A percentile compares a stretch with the other conserved stretches of the same genome.
Conservation (phyloP, 306 rosid genomes). For the Prunus kanzakura region DNA sequence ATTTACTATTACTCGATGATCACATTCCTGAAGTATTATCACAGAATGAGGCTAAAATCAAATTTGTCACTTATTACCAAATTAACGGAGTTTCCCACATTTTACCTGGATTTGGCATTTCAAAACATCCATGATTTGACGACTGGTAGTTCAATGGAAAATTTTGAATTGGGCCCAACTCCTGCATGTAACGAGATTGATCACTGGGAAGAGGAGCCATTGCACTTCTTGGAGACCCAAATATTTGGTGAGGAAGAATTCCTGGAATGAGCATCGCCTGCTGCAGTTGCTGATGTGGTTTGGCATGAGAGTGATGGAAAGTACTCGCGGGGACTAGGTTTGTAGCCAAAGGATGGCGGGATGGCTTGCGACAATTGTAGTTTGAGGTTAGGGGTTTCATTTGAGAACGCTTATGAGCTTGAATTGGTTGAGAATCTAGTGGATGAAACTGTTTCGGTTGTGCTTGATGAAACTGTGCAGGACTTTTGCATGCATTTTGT, state of each 20-base stretch:
- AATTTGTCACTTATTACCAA: background rate
- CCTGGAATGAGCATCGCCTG: background rate
- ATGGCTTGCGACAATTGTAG: constrained; percentile 12
- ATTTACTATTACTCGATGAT: background rate
- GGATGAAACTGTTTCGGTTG: background rate
- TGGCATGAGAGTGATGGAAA: constrained; percentile 15
- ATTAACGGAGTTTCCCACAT: background rate
- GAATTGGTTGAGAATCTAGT: constrained; percentile 14
- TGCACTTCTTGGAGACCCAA: constrained; percentile 15
- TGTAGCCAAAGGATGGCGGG: constrained; percentile 13
- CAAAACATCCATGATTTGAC: constrained; percentile 7
- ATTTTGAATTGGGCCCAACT: background rate
- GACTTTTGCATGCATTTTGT: background rate
- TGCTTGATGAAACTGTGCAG: background rate
- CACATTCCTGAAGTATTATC: too few species aligned
- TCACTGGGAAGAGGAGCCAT: constrained; percentile 15
- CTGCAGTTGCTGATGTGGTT: constrained; percentile 6
- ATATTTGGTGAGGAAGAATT: background rate
- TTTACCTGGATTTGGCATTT: constrained; percentile 24
- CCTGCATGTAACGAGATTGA: constrained; percentile 27
- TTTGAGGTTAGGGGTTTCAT: constrained; percentile 15
- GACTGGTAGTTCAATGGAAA: constrained; percentile 23
- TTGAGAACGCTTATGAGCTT: constrained; percentile 9
- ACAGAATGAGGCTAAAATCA: background rate
- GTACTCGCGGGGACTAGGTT: constrained; percentile 8